Base-by-base conservation (phyloP, 495 filamentous ascomycete species). In the Neurospora africana region DNA sequence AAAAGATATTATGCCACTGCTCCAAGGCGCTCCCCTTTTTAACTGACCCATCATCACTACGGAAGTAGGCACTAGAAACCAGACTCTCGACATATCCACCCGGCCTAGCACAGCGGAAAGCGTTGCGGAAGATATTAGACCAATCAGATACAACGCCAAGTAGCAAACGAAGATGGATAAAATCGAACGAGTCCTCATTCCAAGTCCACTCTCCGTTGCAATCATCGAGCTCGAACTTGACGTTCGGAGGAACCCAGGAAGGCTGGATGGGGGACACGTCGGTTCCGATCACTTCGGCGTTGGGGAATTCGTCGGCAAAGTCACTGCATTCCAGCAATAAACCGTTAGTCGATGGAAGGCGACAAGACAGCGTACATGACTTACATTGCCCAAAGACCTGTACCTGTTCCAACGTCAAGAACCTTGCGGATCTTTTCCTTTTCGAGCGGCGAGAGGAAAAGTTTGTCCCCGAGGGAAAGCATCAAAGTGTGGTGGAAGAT, bases 381-480 rank as follows among this genome's bases (percentile, higher is more conserved):
- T 17, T 61, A 61, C 53, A 61, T 30, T 53, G 44, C 44, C 44
- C 44, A 53, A 27, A 75, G 65, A 17, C 70, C 73, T n/a, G 71
- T 75, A 40, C 72, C 90, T 2, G 89, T 90, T 39, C 89, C 89
- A 40, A 91, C 74, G 72, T 91, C 89, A 2, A 91, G 78, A 10
- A 87, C 83, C 38, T 84, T 83, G 69, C 87, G 81, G 3, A 75
- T 76, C 19, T 82, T 79, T 15, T 84, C 74, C 4, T 75, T 38
- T 9, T 72, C 77, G 17, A 91, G 75, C 11, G 89, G 89, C 0
- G 89, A 84, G 9, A 88, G 81, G 75, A 83, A 86, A 3, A 90
- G 72, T 65, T 81, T 81, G 23, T 77, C 81, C 13, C 79, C 72
- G 33, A 75, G 78, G 23, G 13, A 70, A 6, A 78, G 70, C 13